Conservation (phyloP, 106 monocot species). For the Xerophyta viscosa region DNA sequence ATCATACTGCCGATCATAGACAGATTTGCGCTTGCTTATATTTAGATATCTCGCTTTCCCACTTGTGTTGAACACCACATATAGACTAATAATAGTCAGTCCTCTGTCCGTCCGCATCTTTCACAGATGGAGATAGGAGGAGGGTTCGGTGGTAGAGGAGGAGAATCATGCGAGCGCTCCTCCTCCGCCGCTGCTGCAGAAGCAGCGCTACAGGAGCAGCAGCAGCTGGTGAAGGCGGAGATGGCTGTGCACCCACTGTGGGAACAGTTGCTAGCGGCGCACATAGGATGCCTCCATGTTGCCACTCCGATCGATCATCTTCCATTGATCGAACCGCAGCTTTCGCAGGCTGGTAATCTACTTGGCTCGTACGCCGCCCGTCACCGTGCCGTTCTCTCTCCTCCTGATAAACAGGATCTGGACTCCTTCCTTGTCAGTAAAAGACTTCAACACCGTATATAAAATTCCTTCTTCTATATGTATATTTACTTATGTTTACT, state of each 20-base stretch:
- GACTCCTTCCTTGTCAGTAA: slow-evolving; percentile 76
- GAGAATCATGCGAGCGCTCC: slow-evolving; percentile 24
- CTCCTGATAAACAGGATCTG: slow-evolving; percentile 86
- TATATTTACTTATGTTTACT: no score
- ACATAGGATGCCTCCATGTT: slow-evolving; percentile 79
- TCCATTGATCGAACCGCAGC: slow-evolving; percentile 81
- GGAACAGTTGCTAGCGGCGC: slow-evolving; percentile 78
- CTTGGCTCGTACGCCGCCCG: slow-evolving; percentile 65
- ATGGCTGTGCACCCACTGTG: slow-evolving; percentile 83
- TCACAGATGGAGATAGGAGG: slow-evolving; percentile 26
- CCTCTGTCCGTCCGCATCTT: no score
- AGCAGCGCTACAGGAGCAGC: slow-evolving; percentile 28
- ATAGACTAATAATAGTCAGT: no score
- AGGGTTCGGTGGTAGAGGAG: slow-evolving; percentile 7
- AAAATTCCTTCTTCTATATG: no score
- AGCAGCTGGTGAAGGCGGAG: slow-evolving; percentile 68
- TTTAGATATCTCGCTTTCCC: no score
- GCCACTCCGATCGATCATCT: slow-evolving; percentile 96
- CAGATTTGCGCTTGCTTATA: no score
- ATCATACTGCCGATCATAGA: no score
- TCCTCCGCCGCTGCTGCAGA: slow-evolving; percentile 26
- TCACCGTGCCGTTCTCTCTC: slow-evolving; percentile 56
- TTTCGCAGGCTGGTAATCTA: slow-evolving; percentile 55
- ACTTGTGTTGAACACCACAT: no score
- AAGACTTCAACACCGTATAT: no score